Base-by-base conservation (phyloP, 2,329 filamentous ascomycete genomes). In the Cladophialophora chaetospira region DNA sequence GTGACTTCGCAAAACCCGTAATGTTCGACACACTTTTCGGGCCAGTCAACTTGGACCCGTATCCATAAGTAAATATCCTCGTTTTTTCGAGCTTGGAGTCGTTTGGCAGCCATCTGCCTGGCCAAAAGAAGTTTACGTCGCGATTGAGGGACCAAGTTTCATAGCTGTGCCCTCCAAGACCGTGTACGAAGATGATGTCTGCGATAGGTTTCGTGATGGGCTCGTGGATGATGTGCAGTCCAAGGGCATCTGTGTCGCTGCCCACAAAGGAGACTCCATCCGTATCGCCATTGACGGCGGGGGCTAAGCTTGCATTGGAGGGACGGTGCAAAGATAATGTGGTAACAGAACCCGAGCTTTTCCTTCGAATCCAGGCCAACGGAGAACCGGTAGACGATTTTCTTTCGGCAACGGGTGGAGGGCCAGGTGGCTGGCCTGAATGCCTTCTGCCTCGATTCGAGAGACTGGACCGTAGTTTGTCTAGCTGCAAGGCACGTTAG, bases 81-180 rank as follows among this genome's bases (percentile, higher is more conserved):
- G 61, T 62, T 19, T 29, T 33, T 10, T 42, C 21, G n/a, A 70
- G 59, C 1, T 49, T 58, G 1, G 64, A 60, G 21, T 71, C 69
- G 6, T 57, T 46, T 15, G 71, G 71, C 0, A 77, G 69, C 71
- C 72, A 78, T 26, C 65, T 50, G 1, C 46, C 42, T 11, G 76
- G 75, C 76, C 75, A 78, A 58, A 73, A 78, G 9, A 50, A 47
- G 2, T 51, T 38, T 5, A n/a, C 23, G 21, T 62, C 28, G 21
- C 47, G 42, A 13, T 60, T 25, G 5, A 59, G 67, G 5, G 68
- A 67, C 75, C 77, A 79, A 56, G 76, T 77, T 54, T 72, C 71
- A 1, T 67, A 63, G 4, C 73, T 73, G 25, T 67, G 64, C 4
- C 75, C 74, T 2, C 72, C 71, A 3, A 76, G 67, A 4, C 74